Evolutionary conservation across 139 green algal genomes (phyloP), one percentile per base, ranked within the genome.

Genomic region (Chlorella ohadii): DNA sequence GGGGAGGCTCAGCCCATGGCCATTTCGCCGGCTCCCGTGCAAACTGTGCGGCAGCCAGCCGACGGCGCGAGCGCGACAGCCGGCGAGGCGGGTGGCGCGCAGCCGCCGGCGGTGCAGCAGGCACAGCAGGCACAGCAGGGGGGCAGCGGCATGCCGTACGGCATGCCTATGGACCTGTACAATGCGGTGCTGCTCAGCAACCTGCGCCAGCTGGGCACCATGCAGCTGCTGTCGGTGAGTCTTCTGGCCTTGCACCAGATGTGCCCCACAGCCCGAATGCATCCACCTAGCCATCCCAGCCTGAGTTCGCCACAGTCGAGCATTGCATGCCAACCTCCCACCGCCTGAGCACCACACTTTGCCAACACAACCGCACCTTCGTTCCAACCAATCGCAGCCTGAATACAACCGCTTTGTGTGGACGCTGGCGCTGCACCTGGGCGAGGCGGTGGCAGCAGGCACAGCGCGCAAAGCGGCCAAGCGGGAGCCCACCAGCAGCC

Each of bases 111-210:
- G 22, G 51, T 13, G 51, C 51, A 59, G 51, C 55, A 47, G 47
- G 33, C 28, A 68, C 68, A 25, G 67, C 68, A 64, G 61, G 6
- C 31, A 7, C 78, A 78, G n/a, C n/a, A n/a, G 80, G 71, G 25
- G 28, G 71, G 41, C 71, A 59, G 15, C 71, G 71, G n/a, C 4
- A 4, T 33, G 34, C 63, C 78, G 4, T 91, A 91, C 55, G 79
- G 71, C 70, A 91, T 94, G 88, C 83, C 88, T 23, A 39, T 73
- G 2, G 12, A 55, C 12, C 59, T 92, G 83, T 91, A 90, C 75
- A 51, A 82, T 13, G 7, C 51, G 0, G 78, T 92, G 0, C 72
- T 91, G 38, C 34, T 59, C 47, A 82, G 78, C 66, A 91, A 92
- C 68, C 86, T 84, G 66, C 66, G 79, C 47, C 66, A 78, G 66